Evolutionary conservation across 768 basidiomycete species (phyloP), one percentile per base, ranked within the genome.

Genomic region (Phanerochaete carnosa): DNA sequence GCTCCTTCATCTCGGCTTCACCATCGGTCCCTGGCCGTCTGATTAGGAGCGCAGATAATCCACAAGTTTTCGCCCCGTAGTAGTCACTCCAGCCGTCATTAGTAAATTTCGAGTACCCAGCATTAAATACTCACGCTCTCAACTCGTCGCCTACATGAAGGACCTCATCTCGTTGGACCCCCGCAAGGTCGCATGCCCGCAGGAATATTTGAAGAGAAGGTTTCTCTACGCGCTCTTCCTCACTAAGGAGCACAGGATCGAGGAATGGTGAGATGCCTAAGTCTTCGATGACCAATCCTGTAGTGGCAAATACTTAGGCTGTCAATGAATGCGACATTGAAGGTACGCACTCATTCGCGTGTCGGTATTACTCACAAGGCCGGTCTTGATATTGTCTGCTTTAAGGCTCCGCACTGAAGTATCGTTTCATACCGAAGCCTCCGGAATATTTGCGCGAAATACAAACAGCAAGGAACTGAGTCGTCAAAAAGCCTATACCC

Each of bases 71-170:
- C 0, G 90, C 88, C 5, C 89, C 90, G 12, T 76, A 39, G 68
- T 87, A 91, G 65, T 92, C 90, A 53, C 90, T 92, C 64, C 9
- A 35, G 23, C 25, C 46, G 35, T 25, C 64, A 15, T 35, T 30
- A 45, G 7, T 16, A 1, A 33, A 12, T n/a, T 52, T 43, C 39
- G 13, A n/a, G 6, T 23, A n/a, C 23, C 29, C 19, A 1, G n/a
- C n/a, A 25, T 29, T 29, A 23, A 12, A 23, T 37, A 63, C 81
- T 63, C 65, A 90, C 91, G 81, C 80, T 52, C 77, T 69, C 30
- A 90, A 69, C 63, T 92, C 90, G 68, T 94, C 91, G 0, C 92
- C 92, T 43, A 93, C 80, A 64, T 94, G 91, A 22, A 92, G 67
- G 35, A 80, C 81, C 65, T 88, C 77, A 28, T 69, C 65, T 1